phyloP scores from a whole-genome alignment of 345 rosid species.

The Geranium rotundifolium region DNA sequence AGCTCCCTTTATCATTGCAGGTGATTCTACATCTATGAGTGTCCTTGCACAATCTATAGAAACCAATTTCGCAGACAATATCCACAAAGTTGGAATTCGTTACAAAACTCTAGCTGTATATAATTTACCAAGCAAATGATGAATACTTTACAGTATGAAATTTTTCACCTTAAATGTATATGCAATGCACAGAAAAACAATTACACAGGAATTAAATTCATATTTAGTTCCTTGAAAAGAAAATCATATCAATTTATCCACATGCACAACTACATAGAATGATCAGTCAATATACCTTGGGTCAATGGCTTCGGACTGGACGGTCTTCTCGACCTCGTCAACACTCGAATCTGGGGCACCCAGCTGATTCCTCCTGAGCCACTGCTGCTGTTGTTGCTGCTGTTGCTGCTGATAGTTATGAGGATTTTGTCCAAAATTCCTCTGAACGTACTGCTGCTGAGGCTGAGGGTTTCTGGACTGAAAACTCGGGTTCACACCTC shows the following conservation, averaged over 20 bases:
- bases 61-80: too few species aligned
- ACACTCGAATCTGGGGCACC: neutral
- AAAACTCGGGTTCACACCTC: neutral
- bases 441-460: neutral
- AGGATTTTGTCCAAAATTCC: neutral
- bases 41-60: too few species aligned
- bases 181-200: neutral
- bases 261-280: neutral
- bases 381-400: neutral
- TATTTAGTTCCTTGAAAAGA: too few species aligned
- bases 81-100: too few species aligned
- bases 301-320: constrained; percentile 72
- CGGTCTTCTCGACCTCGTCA: constrained; percentile 64
- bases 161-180: too few species aligned
- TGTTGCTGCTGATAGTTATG: neutral
- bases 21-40: too few species aligned
- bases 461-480: neutral
- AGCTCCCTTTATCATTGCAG: too few species aligned
- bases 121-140: too few species aligned
- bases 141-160: too few species aligned
- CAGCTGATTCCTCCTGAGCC: neutral
- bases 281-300: constrained; percentile 37
- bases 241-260: neutral
- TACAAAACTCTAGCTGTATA: too few species aligned
- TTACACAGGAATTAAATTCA: neutral